Percentiles rank a stretch among this genome's conserved stretches.
Evolutionary conservation across 2,329 filamentous ascomycete genomes (phyloP).

Genomic region (Cucurbitaria berberidis): DNA sequence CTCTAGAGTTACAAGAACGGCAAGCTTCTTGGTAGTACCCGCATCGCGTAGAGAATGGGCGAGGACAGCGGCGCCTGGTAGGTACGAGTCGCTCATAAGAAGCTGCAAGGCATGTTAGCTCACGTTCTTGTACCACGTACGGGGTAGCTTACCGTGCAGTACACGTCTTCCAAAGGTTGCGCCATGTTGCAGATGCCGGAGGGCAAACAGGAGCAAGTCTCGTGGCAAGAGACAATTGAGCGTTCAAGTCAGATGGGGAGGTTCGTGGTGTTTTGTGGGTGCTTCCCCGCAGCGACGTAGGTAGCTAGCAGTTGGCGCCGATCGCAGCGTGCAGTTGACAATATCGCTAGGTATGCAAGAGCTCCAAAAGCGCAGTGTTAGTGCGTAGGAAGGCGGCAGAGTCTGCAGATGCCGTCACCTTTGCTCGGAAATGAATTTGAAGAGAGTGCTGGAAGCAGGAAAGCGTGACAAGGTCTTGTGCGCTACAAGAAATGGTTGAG

Average conservation of each 20-base stretch:
- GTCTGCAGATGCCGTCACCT: neutral
- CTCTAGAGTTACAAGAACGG: constrained; percentile 81
- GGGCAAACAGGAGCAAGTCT: constrained; percentile 1
- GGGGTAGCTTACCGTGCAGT: constrained; percentile 65
- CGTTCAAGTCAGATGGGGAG: constrained; percentile 6
- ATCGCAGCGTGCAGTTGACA: constrained; percentile 25
- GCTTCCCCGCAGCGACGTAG: constrained; percentile 36
- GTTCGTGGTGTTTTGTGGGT: constrained; percentile 17
- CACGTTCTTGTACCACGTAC: constrained; percentile 23
- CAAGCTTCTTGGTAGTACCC: constrained; percentile 84
- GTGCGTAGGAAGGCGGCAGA: neutral
- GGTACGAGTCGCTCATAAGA: constrained; percentile 87
- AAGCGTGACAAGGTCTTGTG: constrained; percentile 1
- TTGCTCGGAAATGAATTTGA: neutral
- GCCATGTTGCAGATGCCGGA: constrained; percentile 35
- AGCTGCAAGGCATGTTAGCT: constrained; percentile 65
- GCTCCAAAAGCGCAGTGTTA: constrained; percentile 3
- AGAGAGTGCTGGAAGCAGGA: neutral
- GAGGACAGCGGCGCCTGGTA: constrained; percentile 91
- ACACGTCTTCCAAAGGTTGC: constrained; percentile 61
- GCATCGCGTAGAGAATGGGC: constrained; percentile 94
- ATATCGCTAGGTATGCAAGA: constrained; percentile 24
- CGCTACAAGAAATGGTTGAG: constrained; percentile 18
- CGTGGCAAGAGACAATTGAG: constrained; percentile 1
- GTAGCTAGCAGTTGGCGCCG: constrained; percentile 29